Base-by-base conservation (phyloP, 768 basidiomycete genomes). In the Auriscalpium vulgare region DNA sequence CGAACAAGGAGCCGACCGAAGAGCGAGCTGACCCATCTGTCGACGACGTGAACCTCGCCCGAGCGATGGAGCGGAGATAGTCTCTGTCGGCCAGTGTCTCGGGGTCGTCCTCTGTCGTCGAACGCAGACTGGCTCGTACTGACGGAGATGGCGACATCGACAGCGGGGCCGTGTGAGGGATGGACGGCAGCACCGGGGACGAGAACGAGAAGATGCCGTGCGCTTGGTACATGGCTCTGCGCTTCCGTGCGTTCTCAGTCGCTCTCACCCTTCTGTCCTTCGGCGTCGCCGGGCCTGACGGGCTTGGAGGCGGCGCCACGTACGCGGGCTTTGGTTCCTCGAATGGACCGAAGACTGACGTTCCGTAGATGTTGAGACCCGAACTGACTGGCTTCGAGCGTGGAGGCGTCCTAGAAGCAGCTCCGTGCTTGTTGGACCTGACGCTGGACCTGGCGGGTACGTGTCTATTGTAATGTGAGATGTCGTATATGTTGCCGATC, bases 11-110 rank as follows among this genome's bases (percentile, higher is more conserved):
- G 16, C 21, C 10, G 4, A 9, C 55, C 29, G 43, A n/a, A 8
- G 51, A 53, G 11, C 51, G 51, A 13, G 19, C 16, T 8, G 9
- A 10, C 38, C 14, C 14, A 7, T 13, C 11, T 8, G 16, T 19
- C 14, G 17, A 11, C 14, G n/a, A n/a, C 29, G 37, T 19, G 51
- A 53, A 29, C 11, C 10, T 14, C 16, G 51, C 51, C 13, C 51
- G 38, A n/a, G 58, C 58, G n/a, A 61, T n/a, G 10, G 48, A n/a
- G n/a, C 44, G 51, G 23, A 56, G 40, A 17, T 56, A 54, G 13
- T 59, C 58, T 14, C 51, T 21, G n/a, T 56, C 54, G 23, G 16
- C 43, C 10, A 51, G 35, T 10, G n/a, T n/a, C 17, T 51, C 37
- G 16, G 10, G 16, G 37, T 34, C 35, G 9, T 2, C 17, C 11